Conservation (phyloP, 2,329 filamentous ascomycete genomes). For the Huntiella bhutanensis region DNA sequence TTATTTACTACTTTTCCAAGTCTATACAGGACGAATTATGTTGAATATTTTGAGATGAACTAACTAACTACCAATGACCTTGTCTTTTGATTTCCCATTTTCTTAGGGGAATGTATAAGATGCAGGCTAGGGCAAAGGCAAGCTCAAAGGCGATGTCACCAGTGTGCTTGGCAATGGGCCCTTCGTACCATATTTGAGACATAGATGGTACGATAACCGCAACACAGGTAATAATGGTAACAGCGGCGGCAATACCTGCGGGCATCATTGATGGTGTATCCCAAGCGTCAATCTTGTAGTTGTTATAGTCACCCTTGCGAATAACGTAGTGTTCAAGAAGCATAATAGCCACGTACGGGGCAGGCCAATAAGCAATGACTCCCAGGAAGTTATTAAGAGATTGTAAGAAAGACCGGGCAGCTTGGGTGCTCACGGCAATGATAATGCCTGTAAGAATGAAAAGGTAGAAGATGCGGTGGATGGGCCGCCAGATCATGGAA, state of each 20-base stretch:
- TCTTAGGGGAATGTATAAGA: constrained; percentile 23
- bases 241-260: constrained; percentile 23
- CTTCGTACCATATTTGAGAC: constrained; percentile 35
- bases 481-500: constrained; percentile 17
- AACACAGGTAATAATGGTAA: constrained; percentile 22
- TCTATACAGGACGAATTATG: not conserved
- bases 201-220: constrained; percentile 34
- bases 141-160: constrained; percentile 42
- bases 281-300: constrained; percentile 26
- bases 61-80: not conserved
- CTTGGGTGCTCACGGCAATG: constrained; percentile 23
- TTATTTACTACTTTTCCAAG: not conserved
- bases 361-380: constrained; percentile 27
- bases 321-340: constrained; percentile 25
- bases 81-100: constrained; percentile 21
- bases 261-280: constrained; percentile 24
- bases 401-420: constrained; percentile 22
- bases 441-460: constrained; percentile 22
- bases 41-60: too few species aligned
- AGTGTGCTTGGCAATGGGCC: constrained; percentile 32
- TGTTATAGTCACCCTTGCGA: constrained; percentile 21
- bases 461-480: constrained; percentile 25
- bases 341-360: constrained; percentile 23
- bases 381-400: constrained; percentile 26
- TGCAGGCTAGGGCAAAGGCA: constrained; percentile 28